phyloP scores from a whole-genome alignment of 495 filamentous ascomycete genomes.

The Aspergillus campestris region DNA sequence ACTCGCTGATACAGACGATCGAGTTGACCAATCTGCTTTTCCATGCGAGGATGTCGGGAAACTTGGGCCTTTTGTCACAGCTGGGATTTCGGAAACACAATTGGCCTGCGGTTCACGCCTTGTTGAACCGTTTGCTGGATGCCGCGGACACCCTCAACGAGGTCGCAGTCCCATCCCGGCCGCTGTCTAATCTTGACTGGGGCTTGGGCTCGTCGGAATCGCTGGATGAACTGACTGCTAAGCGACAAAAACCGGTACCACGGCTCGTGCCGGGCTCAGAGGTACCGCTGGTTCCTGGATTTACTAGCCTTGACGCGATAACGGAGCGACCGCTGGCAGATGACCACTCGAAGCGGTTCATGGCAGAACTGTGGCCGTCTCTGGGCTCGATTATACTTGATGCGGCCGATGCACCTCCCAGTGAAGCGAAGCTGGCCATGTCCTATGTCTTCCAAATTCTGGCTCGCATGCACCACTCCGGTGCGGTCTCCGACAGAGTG shows the following conservation, averaged over 20 bases:
- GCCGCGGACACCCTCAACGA: slow-evolving; percentile 14
- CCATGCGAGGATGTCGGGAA: slow-evolving; percentile 15
- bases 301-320: slow-evolving; percentile 13
- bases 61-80: slow-evolving; percentile 32
- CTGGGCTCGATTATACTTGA: slow-evolving; percentile 48
- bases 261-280: neutral
- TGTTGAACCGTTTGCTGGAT: slow-evolving; percentile 35
- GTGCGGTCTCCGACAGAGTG: slow-evolving; percentile 47
- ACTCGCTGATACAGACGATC: slow-evolving; percentile 13
- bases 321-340: slow-evolving; percentile 19
- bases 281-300: neutral
- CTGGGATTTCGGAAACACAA: slow-evolving; percentile 35
- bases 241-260: slow-evolving; percentile 1
- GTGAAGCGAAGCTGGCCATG: slow-evolving; percentile 41
- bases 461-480: slow-evolving; percentile 51
- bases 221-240: slow-evolving; percentile 25
- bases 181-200: slow-evolving; percentile 20
- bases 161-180: slow-evolving; percentile 5
- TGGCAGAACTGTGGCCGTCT: slow-evolving; percentile 27
- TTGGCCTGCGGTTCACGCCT: slow-evolving; percentile 34
- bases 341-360: slow-evolving; percentile 13
- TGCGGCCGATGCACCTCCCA: slow-evolving; percentile 36
- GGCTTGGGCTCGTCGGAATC: slow-evolving; percentile 7
- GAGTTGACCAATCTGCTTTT: slow-evolving; percentile 19
- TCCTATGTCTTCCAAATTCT: slow-evolving; percentile 50